Evolutionary conservation across 805 yeast genomes (phyloP).

Genomic region (Sugiyamaella chiloensis): DNA sequence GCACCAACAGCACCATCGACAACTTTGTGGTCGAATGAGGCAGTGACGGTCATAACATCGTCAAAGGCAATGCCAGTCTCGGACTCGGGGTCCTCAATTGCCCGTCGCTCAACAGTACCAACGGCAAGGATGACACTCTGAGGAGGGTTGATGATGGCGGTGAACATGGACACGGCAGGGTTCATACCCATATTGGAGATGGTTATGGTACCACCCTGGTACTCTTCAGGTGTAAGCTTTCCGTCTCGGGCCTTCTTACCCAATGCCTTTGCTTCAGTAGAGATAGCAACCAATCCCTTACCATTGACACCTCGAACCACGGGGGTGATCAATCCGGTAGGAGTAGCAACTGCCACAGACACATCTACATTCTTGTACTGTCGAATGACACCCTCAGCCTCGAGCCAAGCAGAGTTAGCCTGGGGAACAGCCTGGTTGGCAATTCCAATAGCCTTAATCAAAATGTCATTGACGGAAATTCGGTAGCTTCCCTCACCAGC

Average conservation of each 20-base stretch:
- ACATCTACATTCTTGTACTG: slow-evolving; percentile 90
- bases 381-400: slow-evolving; percentile 83
- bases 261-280: slow-evolving; percentile 80
- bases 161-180: slow-evolving; percentile 85
- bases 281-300: slow-evolving; percentile 81
- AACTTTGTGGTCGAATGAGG: slow-evolving; percentile 96
- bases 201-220: slow-evolving; percentile 99
- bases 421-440: slow-evolving; percentile 90
- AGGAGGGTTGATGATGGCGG: slow-evolving; percentile 97
- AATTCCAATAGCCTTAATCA: slow-evolving; percentile 89
- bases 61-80: slow-evolving; percentile 92
- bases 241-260: slow-evolving; percentile 95
- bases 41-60: slow-evolving; percentile 86
- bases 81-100: slow-evolving; percentile 86
- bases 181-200: slow-evolving; percentile 99
- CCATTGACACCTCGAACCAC: slow-evolving; percentile 84
- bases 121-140: slow-evolving; percentile 92
- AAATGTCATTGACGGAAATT: slow-evolving; percentile 89
- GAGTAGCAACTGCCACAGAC: slow-evolving; percentile 98
- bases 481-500: slow-evolving; percentile 82
- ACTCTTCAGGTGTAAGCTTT: slow-evolving; percentile 92
- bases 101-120: slow-evolving; percentile 88
- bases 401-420: slow-evolving; percentile 92
- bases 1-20: slow-evolving; percentile 98
- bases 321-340: slow-evolving; percentile 95